phyloP scores from a whole-genome alignment of 805 yeast genomes.

The Kockiozyma suomiensis region DNA sequence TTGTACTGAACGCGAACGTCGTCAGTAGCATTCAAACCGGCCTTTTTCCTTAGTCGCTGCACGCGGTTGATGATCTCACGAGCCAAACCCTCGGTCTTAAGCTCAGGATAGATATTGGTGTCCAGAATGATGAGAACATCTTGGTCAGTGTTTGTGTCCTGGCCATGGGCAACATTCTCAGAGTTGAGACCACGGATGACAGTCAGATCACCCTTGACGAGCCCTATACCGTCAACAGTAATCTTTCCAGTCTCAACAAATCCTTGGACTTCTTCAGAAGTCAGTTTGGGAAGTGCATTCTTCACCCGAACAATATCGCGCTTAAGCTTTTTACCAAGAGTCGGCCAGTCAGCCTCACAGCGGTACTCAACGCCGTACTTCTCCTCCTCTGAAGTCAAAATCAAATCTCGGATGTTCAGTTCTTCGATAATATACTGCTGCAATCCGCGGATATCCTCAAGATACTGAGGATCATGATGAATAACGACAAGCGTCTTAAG shows the following conservation, averaged over 20 bases:
- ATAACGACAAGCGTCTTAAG: slow-evolving; percentile 83
- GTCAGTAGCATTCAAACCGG: slow-evolving; percentile 91
- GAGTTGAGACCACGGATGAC: slow-evolving; percentile 81
- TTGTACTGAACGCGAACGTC: slow-evolving; percentile 87
- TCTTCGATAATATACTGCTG: slow-evolving; percentile 83
- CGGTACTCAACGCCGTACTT: slow-evolving; percentile 89
- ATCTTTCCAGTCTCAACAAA: slow-evolving; percentile 74
- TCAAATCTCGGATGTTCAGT: slow-evolving; percentile 84
- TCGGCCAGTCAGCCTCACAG: slow-evolving; percentile 99
- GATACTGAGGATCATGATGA: slow-evolving; percentile 73
- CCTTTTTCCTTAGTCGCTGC: slow-evolving; percentile 96
- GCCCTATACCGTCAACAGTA: slow-evolving; percentile 84
- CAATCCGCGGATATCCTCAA: slow-evolving; percentile 76
- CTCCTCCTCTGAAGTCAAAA: slow-evolving; percentile 87
- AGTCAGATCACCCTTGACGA: slow-evolving; percentile 83
- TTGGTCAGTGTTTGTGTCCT: slow-evolving; percentile 82
- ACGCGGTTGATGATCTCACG: slow-evolving; percentile 96
- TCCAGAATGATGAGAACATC: slow-evolving; percentile 91
- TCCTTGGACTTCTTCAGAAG: slow-evolving; percentile 79
- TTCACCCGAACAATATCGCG: slow-evolving; percentile 91
- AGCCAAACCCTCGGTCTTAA: slow-evolving; percentile 91
- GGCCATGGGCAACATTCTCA: slow-evolving; percentile 62
- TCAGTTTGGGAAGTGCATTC: slow-evolving; percentile 81
- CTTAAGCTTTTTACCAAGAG: slow-evolving; percentile 94
- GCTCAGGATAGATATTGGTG: slow-evolving; percentile 80